Evolutionary conservation across 768 basidiomycete genomes (phyloP).

Genomic region (Sporobolomyces phaffii): DNA sequence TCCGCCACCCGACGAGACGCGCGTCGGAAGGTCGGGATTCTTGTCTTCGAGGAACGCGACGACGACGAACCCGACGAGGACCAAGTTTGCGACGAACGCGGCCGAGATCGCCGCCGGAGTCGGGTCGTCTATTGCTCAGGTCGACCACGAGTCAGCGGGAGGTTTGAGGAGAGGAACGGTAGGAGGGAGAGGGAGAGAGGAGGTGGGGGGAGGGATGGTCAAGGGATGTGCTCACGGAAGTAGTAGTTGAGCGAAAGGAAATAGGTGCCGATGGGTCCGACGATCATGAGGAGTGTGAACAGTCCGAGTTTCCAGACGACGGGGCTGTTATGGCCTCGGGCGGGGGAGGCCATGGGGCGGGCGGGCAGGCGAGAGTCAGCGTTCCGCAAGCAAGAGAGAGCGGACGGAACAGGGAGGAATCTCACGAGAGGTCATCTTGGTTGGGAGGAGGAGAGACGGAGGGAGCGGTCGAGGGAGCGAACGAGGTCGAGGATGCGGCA

Average conservation of each 20-base stretch:
- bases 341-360: not conserved
- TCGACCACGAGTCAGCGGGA: not conserved
- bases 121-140: constrained; percentile 39
- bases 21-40: not conserved
- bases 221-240: constrained; percentile 46
- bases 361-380: not conserved
- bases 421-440: constrained; percentile 15
- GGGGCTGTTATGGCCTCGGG: not conserved
- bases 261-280: constrained; percentile 48
- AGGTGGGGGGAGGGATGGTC: not conserved
- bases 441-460: not conserved
- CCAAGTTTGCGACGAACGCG: constrained; percentile 47
- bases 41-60: constrained; percentile 48
- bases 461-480: not conserved
- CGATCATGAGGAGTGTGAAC: constrained; percentile 48
- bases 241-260: constrained; percentile 44
- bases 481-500: not conserved
- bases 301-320: constrained; percentile 47
- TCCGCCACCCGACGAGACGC: too few species aligned
- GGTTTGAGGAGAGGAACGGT: not conserved
- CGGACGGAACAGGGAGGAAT: not conserved
- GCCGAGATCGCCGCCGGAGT: constrained; percentile 47
- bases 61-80: constrained; percentile 47
- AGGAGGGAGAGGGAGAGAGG: not conserved
- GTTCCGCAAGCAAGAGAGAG: not conserved